Conservation (phyloP, 169 alveolate genomes). For the Plasmodium gonderi region DNA sequence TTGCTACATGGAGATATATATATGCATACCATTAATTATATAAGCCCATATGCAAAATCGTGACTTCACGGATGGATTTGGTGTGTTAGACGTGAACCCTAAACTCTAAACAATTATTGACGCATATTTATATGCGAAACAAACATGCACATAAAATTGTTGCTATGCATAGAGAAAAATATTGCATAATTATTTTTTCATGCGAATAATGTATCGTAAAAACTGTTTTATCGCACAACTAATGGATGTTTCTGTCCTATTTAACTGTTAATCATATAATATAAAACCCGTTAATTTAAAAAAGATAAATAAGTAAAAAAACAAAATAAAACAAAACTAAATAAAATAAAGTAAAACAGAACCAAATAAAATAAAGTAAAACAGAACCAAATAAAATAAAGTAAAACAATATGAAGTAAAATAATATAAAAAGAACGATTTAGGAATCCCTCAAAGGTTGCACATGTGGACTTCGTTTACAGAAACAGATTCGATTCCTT, state of each 20-base stretch:
- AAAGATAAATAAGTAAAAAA: background rate
- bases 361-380: background rate
- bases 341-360: background rate
- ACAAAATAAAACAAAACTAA: background rate
- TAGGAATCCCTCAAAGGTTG: background rate
- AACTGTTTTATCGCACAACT: conserved; percentile 16
- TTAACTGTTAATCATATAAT: conserved; percentile 58
- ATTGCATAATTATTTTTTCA: background rate
- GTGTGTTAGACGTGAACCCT: no score
- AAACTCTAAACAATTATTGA: no score
- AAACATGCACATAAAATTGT: no score
- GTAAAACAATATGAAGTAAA: background rate
- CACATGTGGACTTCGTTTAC: background rate
- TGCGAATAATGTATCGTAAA: background rate
- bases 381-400: background rate
- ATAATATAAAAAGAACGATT: background rate
- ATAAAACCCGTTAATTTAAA: background rate
- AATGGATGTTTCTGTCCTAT: background rate
- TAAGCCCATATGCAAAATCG: no score
- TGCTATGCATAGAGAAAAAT: no score
- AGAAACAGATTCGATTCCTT: conserved; percentile 64
- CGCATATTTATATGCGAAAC: no score
- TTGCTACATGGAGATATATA: no score
- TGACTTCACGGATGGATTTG: no score
- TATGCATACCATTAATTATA: no score